Percentiles rank a stretch among this genome's conserved stretches.
phyloP scores from a whole-genome alignment of 352 stramenopile species.

The Phytophthora sojae region DNA sequence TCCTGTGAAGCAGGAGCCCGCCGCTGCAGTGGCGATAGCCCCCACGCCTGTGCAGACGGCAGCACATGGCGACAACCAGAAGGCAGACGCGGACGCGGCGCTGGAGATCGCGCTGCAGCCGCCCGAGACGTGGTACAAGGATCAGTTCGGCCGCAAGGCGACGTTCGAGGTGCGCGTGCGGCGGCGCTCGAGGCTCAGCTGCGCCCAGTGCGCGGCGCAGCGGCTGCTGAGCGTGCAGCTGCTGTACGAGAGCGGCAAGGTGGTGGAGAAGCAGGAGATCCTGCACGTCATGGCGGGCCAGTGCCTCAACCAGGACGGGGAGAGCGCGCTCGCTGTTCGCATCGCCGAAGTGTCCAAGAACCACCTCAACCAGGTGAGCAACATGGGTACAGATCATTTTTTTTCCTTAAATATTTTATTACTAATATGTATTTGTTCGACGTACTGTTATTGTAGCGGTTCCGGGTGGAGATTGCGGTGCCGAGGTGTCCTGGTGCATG shows the following conservation, averaged over 20 bases:
- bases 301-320: slow-evolving; percentile 64
- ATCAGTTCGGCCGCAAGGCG: slow-evolving; percentile 80
- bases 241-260: slow-evolving; percentile 80
- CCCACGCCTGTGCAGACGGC: slow-evolving; percentile 18
- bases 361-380: slow-evolving; percentile 77
- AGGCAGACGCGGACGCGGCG: slow-evolving; percentile 38
- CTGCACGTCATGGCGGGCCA: slow-evolving; percentile 65
- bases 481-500: slow-evolving; percentile 44
- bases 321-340: slow-evolving; percentile 63
- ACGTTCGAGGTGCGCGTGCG: slow-evolving; percentile 68
- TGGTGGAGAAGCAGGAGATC: slow-evolving; percentile 82
- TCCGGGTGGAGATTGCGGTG: slow-evolving; percentile 65
- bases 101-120: slow-evolving; percentile 70
- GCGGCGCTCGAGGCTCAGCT: slow-evolving; percentile 38
- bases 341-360: slow-evolving; percentile 89
- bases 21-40: slow-evolving; percentile 26
- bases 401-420: background rate
- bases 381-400: background rate
- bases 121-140: slow-evolving; percentile 78
- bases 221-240: slow-evolving; percentile 66
- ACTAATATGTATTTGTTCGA: background rate
- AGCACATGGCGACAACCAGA: background rate
- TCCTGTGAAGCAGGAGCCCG: slow-evolving; percentile 25
- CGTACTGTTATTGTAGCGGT: slow-evolving; percentile 39
- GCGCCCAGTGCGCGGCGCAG: slow-evolving; percentile 56